Percentiles rank a stretch among this genome's conserved stretches.
phyloP scores from a whole-genome alignment of 1,284 basidiomycete species.

The Naganishia cerealis region DNA sequence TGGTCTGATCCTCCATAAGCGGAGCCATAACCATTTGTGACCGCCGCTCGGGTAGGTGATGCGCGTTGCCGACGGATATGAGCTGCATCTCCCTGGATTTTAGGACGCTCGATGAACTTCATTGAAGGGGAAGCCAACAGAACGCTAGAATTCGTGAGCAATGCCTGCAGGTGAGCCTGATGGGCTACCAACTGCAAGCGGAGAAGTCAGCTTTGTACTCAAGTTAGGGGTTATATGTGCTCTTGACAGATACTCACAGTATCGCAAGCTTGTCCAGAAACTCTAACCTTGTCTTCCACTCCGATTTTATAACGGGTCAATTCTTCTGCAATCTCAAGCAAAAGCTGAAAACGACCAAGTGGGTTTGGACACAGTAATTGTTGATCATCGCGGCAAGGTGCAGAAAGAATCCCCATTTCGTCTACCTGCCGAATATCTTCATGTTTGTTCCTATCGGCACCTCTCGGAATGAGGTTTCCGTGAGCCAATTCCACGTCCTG shows the following conservation, averaged over 20 bases:
- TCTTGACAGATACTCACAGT: slow-evolving; percentile 55
- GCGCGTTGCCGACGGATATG: neutral
- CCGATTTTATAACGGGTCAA: slow-evolving; percentile 87
- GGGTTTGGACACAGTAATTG: slow-evolving; percentile 59
- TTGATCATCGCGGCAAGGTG: slow-evolving; percentile 59
- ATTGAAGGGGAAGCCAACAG: slow-evolving; percentile 42
- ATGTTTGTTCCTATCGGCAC: neutral
- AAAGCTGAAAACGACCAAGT: slow-evolving; percentile 77
- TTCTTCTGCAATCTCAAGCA: slow-evolving; percentile 91
- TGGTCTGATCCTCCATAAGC: neutral
- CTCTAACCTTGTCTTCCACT: slow-evolving; percentile 97
- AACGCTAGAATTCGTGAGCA: slow-evolving; percentile 51
- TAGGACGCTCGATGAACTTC: neutral
- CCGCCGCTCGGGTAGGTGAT: neutral
- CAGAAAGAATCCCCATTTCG: neutral
- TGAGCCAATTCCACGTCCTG: neutral
- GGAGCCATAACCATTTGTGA: neutral
- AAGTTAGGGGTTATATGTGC: neutral
- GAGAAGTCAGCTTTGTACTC: neutral
- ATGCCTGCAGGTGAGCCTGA: slow-evolving; percentile 63
- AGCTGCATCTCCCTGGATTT: neutral
- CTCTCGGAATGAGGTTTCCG: neutral
- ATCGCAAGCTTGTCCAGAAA: slow-evolving; percentile 91
- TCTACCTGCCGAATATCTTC: neutral
- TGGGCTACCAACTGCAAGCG: slow-evolving; percentile 64